Evolutionary conservation across 1,284 basidiomycete genomes (phyloP), one percentile per base, ranked within the genome.

Genomic region (Ceratobasidium sp.): DNA sequence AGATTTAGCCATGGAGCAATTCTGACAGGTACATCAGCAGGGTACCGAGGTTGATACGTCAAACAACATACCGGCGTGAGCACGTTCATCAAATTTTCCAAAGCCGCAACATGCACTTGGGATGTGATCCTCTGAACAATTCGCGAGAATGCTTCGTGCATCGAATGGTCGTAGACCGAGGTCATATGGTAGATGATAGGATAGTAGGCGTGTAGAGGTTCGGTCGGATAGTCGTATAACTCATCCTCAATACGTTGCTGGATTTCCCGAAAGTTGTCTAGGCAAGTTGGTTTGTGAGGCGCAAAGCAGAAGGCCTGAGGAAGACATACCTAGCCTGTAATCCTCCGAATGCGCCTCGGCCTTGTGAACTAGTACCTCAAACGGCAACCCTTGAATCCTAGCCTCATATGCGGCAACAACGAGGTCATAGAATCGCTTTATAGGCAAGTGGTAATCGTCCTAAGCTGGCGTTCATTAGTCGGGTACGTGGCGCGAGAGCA

Each of bases 291-390:
- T 47, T 45, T 20, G 56, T 31, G 8, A 53, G 37, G 26, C 1
- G 15, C 42, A 6, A 64, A 35, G 58, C 33, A 13, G 17, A 37
- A 37, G 33, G 35, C 58, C 58, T 15, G n/a, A 60, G 31, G 10
- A 65, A 7, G 11, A 81, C 89, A 37, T 81, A 95, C 95, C 95
- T 76, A 93, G 90, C 81, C 95, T 92, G 83, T 98, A 97, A 81
- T 98, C 97, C 80, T 97, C 95, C 75, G 94, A 92, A 77, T 97
- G 85, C 53, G 92, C 93, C 83, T 99, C 97, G 20, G 95, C 92
- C 85, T 99, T 99, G 86, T 99, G 97, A 20, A 98, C 93, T 81
- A 99, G 98, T 31, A 99, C 91, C 83, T 98, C 95, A 60, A 99
- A 89, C 78, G 92, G 91, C 77, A 97, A 90, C 58, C 88, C 86